phyloP scores from a whole-genome alignment of 2,329 filamentous ascomycete genomes.

The Fusarium acutatum region DNA sequence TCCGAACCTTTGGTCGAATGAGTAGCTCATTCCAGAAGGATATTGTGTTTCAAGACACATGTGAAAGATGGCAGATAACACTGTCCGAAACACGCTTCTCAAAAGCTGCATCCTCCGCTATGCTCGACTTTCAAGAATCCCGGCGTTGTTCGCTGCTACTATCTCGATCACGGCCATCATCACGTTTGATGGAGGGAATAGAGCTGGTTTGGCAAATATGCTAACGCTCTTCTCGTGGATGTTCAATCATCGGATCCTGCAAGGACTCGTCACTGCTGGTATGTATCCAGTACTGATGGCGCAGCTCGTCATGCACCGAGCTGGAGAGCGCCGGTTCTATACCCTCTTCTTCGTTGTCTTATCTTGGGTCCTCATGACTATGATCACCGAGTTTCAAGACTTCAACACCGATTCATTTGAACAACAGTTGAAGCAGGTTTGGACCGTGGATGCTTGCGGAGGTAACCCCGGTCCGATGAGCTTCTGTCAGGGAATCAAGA shows the following conservation, averaged over 20 bases:
- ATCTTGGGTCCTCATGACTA: background rate
- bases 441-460: background rate
- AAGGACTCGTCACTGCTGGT: background rate
- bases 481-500: slow-evolving; percentile 1
- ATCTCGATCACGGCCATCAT: background rate
- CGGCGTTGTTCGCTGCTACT: background rate
- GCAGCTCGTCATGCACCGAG: background rate
- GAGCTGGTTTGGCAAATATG: background rate
- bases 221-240: background rate
- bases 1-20: background rate
- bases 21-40: background rate
- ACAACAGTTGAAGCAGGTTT: background rate
- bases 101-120: background rate
- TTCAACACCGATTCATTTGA: background rate
- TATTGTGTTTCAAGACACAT: rapidly evolving
- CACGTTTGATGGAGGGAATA: background rate
- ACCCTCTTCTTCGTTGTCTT: background rate
- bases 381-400: background rate
- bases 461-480: background rate
- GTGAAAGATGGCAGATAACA: background rate
- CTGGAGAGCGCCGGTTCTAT: background rate
- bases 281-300: background rate
- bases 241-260: background rate
- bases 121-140: slow-evolving; percentile 3
- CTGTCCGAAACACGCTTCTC: background rate